Percentiles rank a stretch among this genome's conserved stretches.
phyloP scores from a whole-genome alignment of 495 filamentous ascomycete species.

The Cenococcum geophilum region DNA sequence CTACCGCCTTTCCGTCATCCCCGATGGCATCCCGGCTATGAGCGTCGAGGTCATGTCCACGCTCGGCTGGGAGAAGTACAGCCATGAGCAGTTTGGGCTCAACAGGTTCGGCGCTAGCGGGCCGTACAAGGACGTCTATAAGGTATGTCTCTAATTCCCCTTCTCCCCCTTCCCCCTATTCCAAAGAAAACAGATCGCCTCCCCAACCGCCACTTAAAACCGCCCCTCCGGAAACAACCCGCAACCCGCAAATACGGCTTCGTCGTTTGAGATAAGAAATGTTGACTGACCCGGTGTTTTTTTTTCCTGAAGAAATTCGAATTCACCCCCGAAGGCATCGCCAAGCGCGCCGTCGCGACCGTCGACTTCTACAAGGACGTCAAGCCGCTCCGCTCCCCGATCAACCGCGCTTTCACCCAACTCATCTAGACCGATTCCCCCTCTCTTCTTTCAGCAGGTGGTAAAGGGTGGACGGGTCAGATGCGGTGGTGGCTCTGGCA shows the following conservation, averaged over 20 bases:
- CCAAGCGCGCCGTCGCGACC: conserved; percentile 86
- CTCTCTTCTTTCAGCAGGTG: too few species aligned
- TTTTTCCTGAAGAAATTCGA: conserved; percentile 86
- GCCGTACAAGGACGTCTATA: conserved; percentile 96
- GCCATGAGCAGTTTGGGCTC: conserved; percentile 97
- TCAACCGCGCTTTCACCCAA: conserved; percentile 91
- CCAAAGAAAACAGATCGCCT: too few species aligned
- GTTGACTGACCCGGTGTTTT: too few species aligned
- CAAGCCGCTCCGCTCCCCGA: conserved; percentile 77
- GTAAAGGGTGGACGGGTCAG: too few species aligned
- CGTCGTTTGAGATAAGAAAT: too few species aligned
- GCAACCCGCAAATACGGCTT: too few species aligned
- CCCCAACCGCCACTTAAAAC: too few species aligned
- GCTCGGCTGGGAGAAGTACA: conserved; percentile 94
- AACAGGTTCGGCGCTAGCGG: conserved; percentile 97
- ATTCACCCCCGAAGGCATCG: conserved; percentile 92
- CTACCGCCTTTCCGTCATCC: conserved; percentile 84
- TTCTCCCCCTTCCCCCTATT: background rate
- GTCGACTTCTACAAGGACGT: conserved; percentile 96
- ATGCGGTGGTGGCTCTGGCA: too few species aligned
- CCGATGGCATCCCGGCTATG: conserved; percentile 88
- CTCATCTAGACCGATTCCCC: too few species aligned
- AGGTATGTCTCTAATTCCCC: conserved; percentile 49
- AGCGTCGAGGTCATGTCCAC: conserved; percentile 94
- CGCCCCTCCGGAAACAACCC: too few species aligned